These are phyloP conservation scores for Aspergillus egyptiacus DNA, from an alignment of 495 filamentous ascomycete species.

Conservation along the genomic window DNA sequence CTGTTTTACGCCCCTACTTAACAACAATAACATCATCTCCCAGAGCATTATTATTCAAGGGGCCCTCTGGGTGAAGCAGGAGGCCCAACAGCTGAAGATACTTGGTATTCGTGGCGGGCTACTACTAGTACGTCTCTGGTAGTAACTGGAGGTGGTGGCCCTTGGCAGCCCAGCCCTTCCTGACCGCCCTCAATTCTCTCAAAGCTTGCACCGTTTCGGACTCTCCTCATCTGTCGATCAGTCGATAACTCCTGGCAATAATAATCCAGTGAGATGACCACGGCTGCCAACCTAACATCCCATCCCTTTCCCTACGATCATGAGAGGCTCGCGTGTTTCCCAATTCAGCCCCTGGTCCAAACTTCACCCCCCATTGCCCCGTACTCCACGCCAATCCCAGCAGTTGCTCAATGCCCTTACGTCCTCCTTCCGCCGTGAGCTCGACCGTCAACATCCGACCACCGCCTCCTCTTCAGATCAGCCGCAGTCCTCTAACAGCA, in stretches of 20 bases:
- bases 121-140: no score
- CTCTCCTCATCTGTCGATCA: background rate
- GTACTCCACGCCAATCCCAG: slow-evolving; percentile 57
- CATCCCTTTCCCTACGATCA: slow-evolving; percentile 15
- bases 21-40: no score
- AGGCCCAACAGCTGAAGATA: no score
- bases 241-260: background rate
- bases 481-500: slow-evolving; percentile 10
- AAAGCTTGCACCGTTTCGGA: background rate
- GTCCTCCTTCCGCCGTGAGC: slow-evolving; percentile 66
- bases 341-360: slow-evolving; percentile 49
- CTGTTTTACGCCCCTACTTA: no score
- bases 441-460: slow-evolving; percentile 60
- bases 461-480: slow-evolving; percentile 23
- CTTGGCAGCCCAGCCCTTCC: slow-evolving; percentile 11
- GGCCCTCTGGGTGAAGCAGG: no score
- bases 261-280: background rate
- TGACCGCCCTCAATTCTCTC: slow-evolving; percentile 14
- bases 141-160: slow-evolving; percentile 1
- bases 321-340: slow-evolving; percentile 38
- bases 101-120: no score
- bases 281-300: background rate
- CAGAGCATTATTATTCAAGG: no score
- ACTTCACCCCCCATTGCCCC: slow-evolving; percentile 65
- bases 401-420: slow-evolving; percentile 65